Evolutionary conservation across 768 basidiomycete species (phyloP), one percentile per base, ranked within the genome.

Genomic region (Xerocomellus amylosporus): DNA sequence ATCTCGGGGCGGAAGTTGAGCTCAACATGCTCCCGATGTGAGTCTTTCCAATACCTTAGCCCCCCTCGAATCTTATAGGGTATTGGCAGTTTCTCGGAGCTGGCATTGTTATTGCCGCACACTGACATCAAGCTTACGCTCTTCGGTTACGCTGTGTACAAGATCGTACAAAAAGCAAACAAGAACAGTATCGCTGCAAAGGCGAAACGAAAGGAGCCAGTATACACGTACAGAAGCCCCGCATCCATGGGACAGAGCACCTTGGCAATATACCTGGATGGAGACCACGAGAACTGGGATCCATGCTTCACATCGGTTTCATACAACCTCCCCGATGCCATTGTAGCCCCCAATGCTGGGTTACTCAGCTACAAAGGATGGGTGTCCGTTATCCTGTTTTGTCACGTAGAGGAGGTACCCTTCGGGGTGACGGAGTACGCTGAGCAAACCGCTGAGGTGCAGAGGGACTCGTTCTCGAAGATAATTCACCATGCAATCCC

Each of bases 51-150:
- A 15, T 41, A 26, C 26, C 8, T 33, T 9, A 2, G 3, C 34
- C 24, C 30, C 22, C 30, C 34, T 49, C 39, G 15, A 19, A 17
- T 24, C 47, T 49, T 47, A 53, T 20, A 54, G 12, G n/a, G 22
- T 22, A 15, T 45, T 37, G 28, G 30, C 49, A 77, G 79, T 33
- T 79, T 77, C 58, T 73, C 75, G 14, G 78, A 80, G 57, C 61
- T 80, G 36, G 79, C 76, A 5, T 61, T 80, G 22, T 62, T 79
- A 36, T 60, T 77, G 17, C 77, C 77, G 17, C 62, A 78, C 57
- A 77, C 76, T 19, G 77, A 79, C 55, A 67, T 79, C 54, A 72
- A 73, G 52, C 64, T 80, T 17, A 68, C 72, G 36, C 61, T 80
- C 51, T 75, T 77, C 47, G 77, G 78, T 51, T 51, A 56, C 22